Evolutionary conservation across 495 filamentous ascomycete species (phyloP).

Genomic region (Stereocaulon alpinum): DNA sequence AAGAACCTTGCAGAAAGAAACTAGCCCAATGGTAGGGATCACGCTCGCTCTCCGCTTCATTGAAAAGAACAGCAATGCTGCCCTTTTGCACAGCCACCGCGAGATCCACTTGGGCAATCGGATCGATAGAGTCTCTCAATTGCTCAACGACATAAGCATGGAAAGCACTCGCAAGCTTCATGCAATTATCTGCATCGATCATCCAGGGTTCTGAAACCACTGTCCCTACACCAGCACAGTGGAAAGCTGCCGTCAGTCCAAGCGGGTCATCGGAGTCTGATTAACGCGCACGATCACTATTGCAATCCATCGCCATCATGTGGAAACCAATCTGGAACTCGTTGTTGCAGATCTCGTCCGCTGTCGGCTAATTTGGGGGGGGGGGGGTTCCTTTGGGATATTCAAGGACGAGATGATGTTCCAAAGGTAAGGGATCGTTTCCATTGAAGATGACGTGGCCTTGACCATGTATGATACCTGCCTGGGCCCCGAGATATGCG

Average conservation of each 20-base stretch:
- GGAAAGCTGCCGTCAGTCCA: conserved; percentile 1
- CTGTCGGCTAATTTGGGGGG: background rate
- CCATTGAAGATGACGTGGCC: background rate
- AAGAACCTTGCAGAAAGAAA: conserved; percentile 2
- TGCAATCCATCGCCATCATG: conserved; percentile 4
- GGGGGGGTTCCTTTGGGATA: too few relatives aligned
- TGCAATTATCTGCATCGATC: conserved; percentile 1
- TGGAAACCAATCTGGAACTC: background rate
- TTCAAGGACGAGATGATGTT: background rate
- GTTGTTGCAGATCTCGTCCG: background rate
- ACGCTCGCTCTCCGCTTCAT: background rate
- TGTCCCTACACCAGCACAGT: background rate
- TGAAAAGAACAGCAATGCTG: background rate
- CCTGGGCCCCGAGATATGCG: background rate
- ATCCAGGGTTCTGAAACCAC: background rate
- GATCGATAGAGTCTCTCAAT: background rate
- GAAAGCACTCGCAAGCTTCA: background rate
- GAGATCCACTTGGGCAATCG: background rate
- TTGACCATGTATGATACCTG: background rate
- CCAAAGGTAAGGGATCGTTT: background rate
- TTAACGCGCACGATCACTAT: background rate
- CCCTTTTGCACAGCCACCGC: conserved; percentile 4
- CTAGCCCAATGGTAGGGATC: conserved; percentile 8
- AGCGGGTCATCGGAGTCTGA: background rate
- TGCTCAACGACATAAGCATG: background rate